phyloP scores from a whole-genome alignment of 345 rosid species.

The Balakata baccata region DNA sequence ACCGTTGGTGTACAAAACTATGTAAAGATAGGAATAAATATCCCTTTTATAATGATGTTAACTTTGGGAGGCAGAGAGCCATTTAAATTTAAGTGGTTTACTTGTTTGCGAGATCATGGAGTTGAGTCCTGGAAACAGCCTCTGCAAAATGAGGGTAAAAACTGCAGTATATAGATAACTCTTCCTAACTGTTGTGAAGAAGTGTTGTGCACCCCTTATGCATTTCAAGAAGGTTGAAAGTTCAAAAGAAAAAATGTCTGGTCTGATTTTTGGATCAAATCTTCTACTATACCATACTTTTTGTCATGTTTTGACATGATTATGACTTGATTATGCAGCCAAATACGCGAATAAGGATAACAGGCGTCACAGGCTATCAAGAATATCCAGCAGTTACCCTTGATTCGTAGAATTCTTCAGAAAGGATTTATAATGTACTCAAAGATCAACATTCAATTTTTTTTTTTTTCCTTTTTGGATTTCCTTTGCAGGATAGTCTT shows the following conservation, averaged over 20 bases:
- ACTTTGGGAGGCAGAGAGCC: neutral
- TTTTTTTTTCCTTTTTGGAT: constrained; percentile 6
- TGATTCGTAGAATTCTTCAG: constrained; percentile 20
- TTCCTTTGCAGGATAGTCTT: constrained; percentile 3
- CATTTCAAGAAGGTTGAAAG: neutral
- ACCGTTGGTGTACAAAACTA: no score
- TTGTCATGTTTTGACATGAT: constrained; percentile 3
- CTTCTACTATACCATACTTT: neutral
- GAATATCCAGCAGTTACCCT: constrained; percentile 62
- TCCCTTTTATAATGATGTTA: no score
- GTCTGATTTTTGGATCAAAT: neutral
- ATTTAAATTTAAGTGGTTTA: neutral
- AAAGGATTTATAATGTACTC: neutral
- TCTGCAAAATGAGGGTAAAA: no score
- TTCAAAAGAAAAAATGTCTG: neutral
- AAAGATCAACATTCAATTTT: constrained; percentile 3
- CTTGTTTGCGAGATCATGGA: neutral
- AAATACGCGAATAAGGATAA: constrained; percentile 75
- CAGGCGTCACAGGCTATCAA: constrained; percentile 75
- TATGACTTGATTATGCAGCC: constrained; percentile 51
- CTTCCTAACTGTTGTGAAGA: neutral
- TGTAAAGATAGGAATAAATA: no score
- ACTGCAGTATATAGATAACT: no score
- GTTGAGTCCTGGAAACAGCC: no score
- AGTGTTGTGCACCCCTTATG: neutral